These are phyloP conservation scores for Tricholoma flavovirens DNA, from an alignment of 768 basidiomycete genomes.

Conservation along the genomic window DNA sequence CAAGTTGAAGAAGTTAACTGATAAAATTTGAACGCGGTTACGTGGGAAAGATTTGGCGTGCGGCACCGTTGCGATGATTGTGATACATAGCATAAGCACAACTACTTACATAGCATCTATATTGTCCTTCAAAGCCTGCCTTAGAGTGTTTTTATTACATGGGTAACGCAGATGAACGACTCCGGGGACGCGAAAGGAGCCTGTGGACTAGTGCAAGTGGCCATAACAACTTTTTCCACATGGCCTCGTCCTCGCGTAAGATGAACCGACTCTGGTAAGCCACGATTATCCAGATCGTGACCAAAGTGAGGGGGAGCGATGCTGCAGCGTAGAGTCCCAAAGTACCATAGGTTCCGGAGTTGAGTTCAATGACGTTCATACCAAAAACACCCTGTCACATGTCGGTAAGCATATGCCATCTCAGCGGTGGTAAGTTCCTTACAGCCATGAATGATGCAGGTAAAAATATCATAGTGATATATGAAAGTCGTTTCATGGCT, in stretches of 20 bases:
- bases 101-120: no score
- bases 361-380: conserved; percentile 57
- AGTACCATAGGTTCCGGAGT: conserved; percentile 25
- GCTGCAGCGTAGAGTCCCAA: conserved; percentile 33
- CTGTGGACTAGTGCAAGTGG: neutral
- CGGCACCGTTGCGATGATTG: no score
- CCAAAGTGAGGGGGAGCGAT: conserved; percentile 34
- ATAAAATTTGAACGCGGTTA: no score
- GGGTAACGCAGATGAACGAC: neutral
- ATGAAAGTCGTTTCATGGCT: conserved; percentile 50
- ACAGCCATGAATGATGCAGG: conserved; percentile 48
- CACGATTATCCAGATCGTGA: conserved; percentile 41
- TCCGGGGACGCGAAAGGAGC: neutral
- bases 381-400: conserved; percentile 42
- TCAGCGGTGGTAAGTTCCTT: conserved; percentile 8
- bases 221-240: neutral
- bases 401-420: neutral
- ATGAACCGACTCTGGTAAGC: conserved; percentile 29
- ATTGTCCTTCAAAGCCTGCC: no score
- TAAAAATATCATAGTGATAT: conserved; percentile 59
- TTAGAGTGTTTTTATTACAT: no score
- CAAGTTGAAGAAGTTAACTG: no score
- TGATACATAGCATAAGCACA: no score
- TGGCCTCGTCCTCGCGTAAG: neutral
- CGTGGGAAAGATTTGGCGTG: no score